Base-by-base conservation (phyloP, 2,329 filamentous ascomycete genomes). In the Penicillium decumbens region DNA sequence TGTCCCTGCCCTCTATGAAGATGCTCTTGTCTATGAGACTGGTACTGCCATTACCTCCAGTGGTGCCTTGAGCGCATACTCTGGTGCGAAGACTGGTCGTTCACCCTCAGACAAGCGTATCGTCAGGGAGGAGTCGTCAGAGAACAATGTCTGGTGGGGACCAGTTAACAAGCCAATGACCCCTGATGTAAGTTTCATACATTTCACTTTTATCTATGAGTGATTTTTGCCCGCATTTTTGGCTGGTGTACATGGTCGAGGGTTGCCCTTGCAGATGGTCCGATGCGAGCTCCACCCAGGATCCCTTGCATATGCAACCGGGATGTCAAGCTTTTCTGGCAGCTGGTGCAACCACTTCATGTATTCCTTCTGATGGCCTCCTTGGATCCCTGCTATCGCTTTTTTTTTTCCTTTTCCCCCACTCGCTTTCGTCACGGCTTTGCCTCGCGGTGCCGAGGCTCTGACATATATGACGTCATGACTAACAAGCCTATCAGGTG, bases 91-190 rank as follows among this genome's bases (percentile, higher is more conserved):
- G 83, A 98, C 93, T 55, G 93, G 93, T 56, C 90, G 93, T 60
- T 98, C 93, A 55, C 93, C 93, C 23, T 85, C 89, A 48, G 93
- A 98, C 77, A 98, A 98, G 85, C 87, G 93, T 72, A 88, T 98
- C 69, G 93, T 98, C 69, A 84, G 95, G 77, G 93, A 98, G 74
- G 78, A 85, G 52, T 79, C 83, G 56, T 97, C 93, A 58, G 85
- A 95, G 73, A 85, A 93, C 49, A 84, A 98, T 54, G 82, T 98
- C 67, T 98, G 93, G 93, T 97, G 93, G 93, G 93, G 93, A 67
- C 92, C 93, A 49, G 93, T 98, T 63, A 98, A 98, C 82, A 97
- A 97, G 83, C 88, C 92, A 70, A 98, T 98, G 93, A 85, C 83
- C 62, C 83, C 90, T 65, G 91, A 97, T 74, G 93, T 97, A 86